Evolutionary conservation across 257 asterid genomes (phyloP).

Genomic region (Solanum rostratum): DNA sequence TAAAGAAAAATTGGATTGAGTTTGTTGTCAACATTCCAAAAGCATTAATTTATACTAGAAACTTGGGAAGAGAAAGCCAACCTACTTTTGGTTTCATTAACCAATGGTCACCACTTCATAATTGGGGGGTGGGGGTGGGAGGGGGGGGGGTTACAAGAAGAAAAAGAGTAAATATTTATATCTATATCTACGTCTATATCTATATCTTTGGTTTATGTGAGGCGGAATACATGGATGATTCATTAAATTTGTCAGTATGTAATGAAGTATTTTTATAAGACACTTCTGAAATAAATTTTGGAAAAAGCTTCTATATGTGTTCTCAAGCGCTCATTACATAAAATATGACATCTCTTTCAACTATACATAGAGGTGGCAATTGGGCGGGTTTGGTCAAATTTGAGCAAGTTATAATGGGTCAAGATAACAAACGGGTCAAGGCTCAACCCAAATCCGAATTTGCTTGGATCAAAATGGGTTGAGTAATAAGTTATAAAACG

Average conservation of each 20-base stretch:
- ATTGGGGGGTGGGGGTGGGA: neutral
- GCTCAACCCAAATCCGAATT: too few species aligned
- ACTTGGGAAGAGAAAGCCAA: neutral
- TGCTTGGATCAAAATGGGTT: too few species aligned
- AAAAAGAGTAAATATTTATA: neutral
- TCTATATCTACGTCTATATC: too few species aligned
- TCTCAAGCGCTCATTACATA: neutral
- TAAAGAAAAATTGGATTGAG: neutral
- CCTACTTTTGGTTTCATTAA: neutral
- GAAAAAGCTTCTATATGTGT: neutral
- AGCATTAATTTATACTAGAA: too few species aligned
- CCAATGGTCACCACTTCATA: neutral
- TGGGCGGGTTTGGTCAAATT: too few species aligned
- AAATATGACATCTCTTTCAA: too few species aligned
- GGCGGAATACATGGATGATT: neutral
- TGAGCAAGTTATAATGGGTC: too few species aligned
- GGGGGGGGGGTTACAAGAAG: too few species aligned
- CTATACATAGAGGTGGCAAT: too few species aligned
- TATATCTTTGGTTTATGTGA: neutral
- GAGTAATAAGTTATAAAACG: too few species aligned
- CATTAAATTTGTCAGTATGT: too few species aligned
- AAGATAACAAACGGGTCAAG: too few species aligned
- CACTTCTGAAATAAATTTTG: neutral
- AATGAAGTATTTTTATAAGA: neutral
- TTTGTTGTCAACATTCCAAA: neutral